A percentile compares a stretch with the other conserved stretches of the same genome.
These are phyloP conservation scores for Mycena latifolia DNA, from an alignment of 768 basidiomycete species.

Conservation along the genomic window DNA sequence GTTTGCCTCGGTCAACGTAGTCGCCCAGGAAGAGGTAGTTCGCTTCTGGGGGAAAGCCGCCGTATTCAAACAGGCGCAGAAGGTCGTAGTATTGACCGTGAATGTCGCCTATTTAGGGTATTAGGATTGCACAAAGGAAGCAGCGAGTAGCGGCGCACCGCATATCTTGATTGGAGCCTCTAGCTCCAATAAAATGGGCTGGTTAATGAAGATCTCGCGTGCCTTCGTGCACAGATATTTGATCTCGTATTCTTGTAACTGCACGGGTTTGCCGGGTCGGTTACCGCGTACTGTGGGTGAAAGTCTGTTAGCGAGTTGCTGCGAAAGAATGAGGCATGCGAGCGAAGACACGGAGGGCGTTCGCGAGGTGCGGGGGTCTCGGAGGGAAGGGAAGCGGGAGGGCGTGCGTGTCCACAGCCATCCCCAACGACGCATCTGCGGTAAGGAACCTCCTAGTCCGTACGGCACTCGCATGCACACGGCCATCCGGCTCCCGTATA, in stretches of 20 bases:
- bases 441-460: background rate
- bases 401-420: background rate
- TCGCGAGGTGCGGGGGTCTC: background rate
- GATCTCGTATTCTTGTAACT: conserved; percentile 99
- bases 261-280: conserved; percentile 98
- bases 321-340: background rate
- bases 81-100: conserved; percentile 99
- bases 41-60: conserved; percentile 99
- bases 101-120: conserved; percentile 80
- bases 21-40: conserved; percentile 99
- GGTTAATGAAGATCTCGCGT: conserved; percentile 98
- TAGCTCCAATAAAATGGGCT: conserved; percentile 96
- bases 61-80: conserved; percentile 97
- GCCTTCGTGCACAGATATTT: conserved; percentile 99
- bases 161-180: conserved; percentile 99
- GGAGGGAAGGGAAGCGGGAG: background rate
- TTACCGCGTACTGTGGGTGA: conserved; percentile 90
- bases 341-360: background rate
- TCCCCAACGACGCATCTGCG: conserved; percentile 36
- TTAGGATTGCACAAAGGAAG: background rate
- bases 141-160: conserved; percentile 60
- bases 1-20: conserved; percentile 99
- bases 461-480: background rate
- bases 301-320: conserved; percentile 4
- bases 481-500: background rate